These are phyloP conservation scores for Mycena sanguinolenta DNA, from an alignment of 768 basidiomycete species.

Conservation along the genomic window DNA sequence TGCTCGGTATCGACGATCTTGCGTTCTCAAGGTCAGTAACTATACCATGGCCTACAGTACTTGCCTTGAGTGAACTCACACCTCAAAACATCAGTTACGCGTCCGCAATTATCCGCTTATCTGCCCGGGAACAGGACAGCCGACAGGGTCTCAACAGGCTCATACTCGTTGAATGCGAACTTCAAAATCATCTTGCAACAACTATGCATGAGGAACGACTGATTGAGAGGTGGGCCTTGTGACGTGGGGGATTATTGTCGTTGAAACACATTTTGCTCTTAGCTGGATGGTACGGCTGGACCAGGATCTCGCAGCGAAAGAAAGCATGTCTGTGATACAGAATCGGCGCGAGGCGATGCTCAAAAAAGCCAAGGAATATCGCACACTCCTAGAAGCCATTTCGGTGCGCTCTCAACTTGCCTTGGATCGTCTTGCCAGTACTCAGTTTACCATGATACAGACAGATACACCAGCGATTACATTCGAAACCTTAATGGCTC, in stretches of 20 bases:
- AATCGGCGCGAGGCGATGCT: constrained; percentile 56
- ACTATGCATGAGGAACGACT: constrained; percentile 52
- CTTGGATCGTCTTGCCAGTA: background rate
- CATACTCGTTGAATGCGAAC: constrained; percentile 51
- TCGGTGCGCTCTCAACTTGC: constrained; percentile 41
- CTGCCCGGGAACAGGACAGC: constrained; percentile 46
- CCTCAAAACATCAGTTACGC: constrained; percentile 50
- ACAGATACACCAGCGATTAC: constrained; percentile 49
- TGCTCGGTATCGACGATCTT: constrained; percentile 52
- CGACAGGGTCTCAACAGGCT: constrained; percentile 51
- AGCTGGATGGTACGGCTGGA: constrained; percentile 54
- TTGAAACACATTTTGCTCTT: background rate
- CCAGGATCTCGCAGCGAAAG: constrained; percentile 40
- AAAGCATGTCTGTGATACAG: constrained; percentile 50
- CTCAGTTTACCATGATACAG: constrained; percentile 38
- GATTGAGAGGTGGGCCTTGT: constrained; percentile 52
- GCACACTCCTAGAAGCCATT: constrained; percentile 53
- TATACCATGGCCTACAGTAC: background rate
- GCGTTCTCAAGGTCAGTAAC: constrained; percentile 50
- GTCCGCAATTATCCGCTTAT: constrained; percentile 51
- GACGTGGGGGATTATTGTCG: background rate
- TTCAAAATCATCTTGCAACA: constrained; percentile 50
- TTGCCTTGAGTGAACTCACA: background rate
- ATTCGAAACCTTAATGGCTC: constrained; percentile 53
- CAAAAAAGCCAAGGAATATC: constrained; percentile 63